phyloP scores from a whole-genome alignment of 2,329 filamentous ascomycete genomes.

The Bipolaris cookei region DNA sequence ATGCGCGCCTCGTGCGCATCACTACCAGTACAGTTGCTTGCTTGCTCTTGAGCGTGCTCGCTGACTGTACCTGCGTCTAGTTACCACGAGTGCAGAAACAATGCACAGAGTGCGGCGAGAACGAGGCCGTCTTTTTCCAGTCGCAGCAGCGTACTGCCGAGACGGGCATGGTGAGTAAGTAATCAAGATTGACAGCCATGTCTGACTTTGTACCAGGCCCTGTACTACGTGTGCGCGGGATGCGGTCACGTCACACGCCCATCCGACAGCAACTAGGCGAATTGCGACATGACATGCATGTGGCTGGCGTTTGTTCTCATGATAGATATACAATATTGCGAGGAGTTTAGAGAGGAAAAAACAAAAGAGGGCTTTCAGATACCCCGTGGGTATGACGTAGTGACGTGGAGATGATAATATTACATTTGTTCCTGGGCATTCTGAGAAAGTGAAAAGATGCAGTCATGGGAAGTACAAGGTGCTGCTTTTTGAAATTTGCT shows the following conservation, averaged over 20 bases:
- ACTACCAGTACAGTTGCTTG: constrained; percentile 42
- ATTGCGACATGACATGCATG: constrained; percentile 31
- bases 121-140: constrained; percentile 97
- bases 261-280: constrained; percentile 20
- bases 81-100: constrained; percentile 86
- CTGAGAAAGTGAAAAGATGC: constrained; percentile 16
- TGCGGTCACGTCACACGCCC: constrained; percentile 83
- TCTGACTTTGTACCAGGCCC: constrained; percentile 49
- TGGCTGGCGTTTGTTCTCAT: constrained; percentile 40
- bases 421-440: constrained; percentile 21
- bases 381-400: constrained; percentile 46
- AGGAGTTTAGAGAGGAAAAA: constrained; percentile 35
- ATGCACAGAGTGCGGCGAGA: constrained; percentile 84
- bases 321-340: constrained; percentile 24
- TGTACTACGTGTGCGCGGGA: constrained; percentile 79
- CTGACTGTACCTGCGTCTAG: constrained; percentile 61
- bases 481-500: neutral
- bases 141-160: constrained; percentile 96
- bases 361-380: constrained; percentile 36
- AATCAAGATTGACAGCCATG: neutral
- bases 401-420: constrained; percentile 37
- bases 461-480: constrained; percentile 2
- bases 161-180: constrained; percentile 85
- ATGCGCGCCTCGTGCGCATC: constrained; percentile 16
- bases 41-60: constrained; percentile 48